Evolutionary conservation across 169 alveolate genomes (phyloP).

Genomic region (Eimeria praecox): DNA sequence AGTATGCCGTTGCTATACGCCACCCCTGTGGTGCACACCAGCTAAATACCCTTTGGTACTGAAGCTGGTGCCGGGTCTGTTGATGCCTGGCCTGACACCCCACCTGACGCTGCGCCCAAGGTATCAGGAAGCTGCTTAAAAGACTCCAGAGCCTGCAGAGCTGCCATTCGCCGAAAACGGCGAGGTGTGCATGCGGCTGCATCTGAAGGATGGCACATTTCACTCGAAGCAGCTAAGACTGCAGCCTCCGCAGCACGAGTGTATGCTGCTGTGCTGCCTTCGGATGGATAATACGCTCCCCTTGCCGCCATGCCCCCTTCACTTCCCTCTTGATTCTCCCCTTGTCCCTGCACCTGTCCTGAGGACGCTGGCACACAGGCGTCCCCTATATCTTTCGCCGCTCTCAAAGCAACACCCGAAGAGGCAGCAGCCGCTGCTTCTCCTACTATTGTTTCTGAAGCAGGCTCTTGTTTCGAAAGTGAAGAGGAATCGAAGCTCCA

Average conservation of each 20-base stretch:
- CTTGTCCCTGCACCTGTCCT: conserved; percentile 9
- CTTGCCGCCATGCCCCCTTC: neutral
- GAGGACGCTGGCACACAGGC: neutral
- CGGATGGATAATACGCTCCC: neutral
- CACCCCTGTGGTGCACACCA: neutral
- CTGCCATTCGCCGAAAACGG: conserved; percentile 58
- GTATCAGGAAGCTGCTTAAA: conserved; percentile 64
- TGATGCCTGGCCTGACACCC: neutral
- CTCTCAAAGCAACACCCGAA: neutral
- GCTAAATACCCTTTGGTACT: conserved; percentile 9
- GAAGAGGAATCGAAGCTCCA: conserved; percentile 27
- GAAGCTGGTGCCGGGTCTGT: conserved; percentile 1
- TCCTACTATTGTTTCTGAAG: neutral
- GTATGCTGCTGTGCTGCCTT: neutral
- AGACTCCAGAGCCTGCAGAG: conserved; percentile 71
- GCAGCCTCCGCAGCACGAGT: neutral
- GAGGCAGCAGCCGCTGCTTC: conserved; percentile 7
- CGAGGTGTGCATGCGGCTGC: conserved; percentile 24
- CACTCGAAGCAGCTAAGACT: conserved; percentile 37
- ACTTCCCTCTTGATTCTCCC: neutral
- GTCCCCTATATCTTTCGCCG: neutral
- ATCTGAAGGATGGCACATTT: neutral
- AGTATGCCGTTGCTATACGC: neutral
- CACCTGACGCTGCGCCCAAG: neutral
- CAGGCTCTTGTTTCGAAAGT: neutral